A percentile compares a stretch with the other conserved stretches of the same genome.
phyloP scores from a whole-genome alignment of 345 rosid genomes.

The Syzygium jambos region DNA sequence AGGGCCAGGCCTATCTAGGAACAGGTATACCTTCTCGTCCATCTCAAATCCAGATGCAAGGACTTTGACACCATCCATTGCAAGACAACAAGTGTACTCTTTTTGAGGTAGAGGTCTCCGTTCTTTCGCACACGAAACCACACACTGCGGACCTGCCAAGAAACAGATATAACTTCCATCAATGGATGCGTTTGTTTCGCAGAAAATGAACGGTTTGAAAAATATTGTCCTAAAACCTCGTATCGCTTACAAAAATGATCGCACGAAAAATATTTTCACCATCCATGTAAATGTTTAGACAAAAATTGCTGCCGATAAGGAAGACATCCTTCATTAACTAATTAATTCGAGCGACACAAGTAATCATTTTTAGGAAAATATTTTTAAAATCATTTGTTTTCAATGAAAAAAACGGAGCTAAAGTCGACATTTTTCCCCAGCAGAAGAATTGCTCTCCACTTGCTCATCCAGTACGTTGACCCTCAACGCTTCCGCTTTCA shows the following conservation, averaged over 20 bases:
- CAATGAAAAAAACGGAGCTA: too few relatives aligned
- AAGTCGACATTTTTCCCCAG: not conserved
- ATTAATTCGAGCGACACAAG: too few relatives aligned
- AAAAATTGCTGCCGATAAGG: too few relatives aligned
- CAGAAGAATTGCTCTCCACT: not conserved
- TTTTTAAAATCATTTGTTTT: too few relatives aligned
- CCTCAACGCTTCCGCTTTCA: not conserved
- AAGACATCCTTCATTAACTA: too few relatives aligned
- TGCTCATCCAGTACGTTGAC: not conserved
- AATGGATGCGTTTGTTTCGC: too few relatives aligned
- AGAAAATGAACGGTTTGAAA: too few relatives aligned
- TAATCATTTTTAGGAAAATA: too few relatives aligned
- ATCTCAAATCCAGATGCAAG: slow-evolving; percentile 81
- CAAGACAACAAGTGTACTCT: slow-evolving; percentile 85
- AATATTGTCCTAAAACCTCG: too few relatives aligned
- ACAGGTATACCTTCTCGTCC: slow-evolving; percentile 64
- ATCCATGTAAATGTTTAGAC: too few relatives aligned
- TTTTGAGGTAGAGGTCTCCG: slow-evolving; percentile 62
- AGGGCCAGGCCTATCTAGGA: not conserved
- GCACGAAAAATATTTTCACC: too few relatives aligned
- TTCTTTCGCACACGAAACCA: slow-evolving; percentile 82
- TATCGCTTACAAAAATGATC: too few relatives aligned
- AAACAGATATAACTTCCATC: not conserved
- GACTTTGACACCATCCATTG: slow-evolving; percentile 85
- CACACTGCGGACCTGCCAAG: slow-evolving; percentile 80